Evolutionary conservation across 495 filamentous ascomycete genomes (phyloP), one percentile per base, ranked within the genome.

Genomic region (Cercophora scortea): DNA sequence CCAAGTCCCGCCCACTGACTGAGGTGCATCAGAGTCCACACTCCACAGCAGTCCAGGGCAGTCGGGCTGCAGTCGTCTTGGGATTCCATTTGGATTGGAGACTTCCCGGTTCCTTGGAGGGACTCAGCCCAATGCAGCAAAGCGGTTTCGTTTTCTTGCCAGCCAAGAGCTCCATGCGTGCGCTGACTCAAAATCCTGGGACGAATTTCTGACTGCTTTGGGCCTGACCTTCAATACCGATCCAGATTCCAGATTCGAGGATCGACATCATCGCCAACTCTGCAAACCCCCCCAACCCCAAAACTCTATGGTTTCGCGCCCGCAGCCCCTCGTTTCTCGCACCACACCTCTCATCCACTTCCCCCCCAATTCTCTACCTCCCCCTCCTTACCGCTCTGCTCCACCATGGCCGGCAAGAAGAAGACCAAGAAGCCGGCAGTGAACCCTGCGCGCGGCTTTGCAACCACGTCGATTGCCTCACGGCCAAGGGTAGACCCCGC

Each of bases 391-490:
- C n/a, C 5, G 25, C 40, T 13, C 36, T 43, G 6, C 55, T 44
- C 17, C 51, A 71, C 42, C 44, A 90, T 90, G 88, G 84, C 84
- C 47, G 85, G 82, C 54, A 87, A 84, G 62, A 94, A 89, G 72
- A 97, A 88, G 69, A 86, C 93, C 68, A 92, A 88, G 69, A 96
- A 96, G 74, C 72, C 86, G 43, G 78, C 75, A 13, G 76, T 82
- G 15, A 96, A 96, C 67, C 88, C 92, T 32, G 87, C 88, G 41
- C 80, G 93, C 60, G 91, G 90, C 8, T 90, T 96, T 72, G 89
- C 91, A 53, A 98, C 93, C 2, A 90, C 88, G 12, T 96, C 92
- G 11, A 76, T 89, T 46, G 86, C 89, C 39, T 92, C 87, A 17
- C 96, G 94, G 68, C 62, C 75, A 4, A 75, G 78, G 56, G 61